A percentile compares a stretch with the other conserved stretches of the same genome.
phyloP scores from a whole-genome alignment of 2,329 filamentous ascomycete species.

The Aureobasidium sp. region DNA sequence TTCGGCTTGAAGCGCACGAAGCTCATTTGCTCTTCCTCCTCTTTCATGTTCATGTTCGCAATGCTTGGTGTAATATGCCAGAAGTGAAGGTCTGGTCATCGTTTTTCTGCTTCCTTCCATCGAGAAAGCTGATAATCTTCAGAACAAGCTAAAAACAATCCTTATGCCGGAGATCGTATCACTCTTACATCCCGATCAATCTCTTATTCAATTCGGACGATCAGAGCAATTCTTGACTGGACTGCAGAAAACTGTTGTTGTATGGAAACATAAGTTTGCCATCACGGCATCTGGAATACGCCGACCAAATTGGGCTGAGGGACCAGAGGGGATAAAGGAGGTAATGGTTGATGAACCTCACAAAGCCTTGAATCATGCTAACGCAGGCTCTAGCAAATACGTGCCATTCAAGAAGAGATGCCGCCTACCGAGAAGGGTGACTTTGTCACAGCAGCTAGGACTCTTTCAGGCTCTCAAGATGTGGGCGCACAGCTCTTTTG shows the following conservation, averaged over 20 bases:
- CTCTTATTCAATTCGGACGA: constrained; percentile 65
- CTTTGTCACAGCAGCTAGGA: constrained; percentile 64
- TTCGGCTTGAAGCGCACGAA: constrained; percentile 75
- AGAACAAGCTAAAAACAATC: constrained; percentile 52
- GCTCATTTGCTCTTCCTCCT: constrained; percentile 77
- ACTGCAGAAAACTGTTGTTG: constrained; percentile 58
- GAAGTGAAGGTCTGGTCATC: constrained; percentile 15
- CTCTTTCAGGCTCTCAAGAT: constrained; percentile 74
- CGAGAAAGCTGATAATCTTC: neutral
- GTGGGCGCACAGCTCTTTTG: constrained; percentile 88
- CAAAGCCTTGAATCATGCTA: constrained; percentile 14
- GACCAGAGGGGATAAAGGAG: constrained; percentile 39
- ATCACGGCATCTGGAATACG: constrained; percentile 65
- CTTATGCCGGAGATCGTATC: constrained; percentile 59
- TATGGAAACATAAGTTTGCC: constrained; percentile 64
- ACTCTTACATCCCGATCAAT: constrained; percentile 61
- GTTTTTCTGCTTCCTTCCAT: neutral
- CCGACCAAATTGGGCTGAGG: constrained; percentile 68
- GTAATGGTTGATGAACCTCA: neutral
- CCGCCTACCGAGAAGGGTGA: constrained; percentile 62
- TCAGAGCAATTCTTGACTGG: constrained; percentile 74
- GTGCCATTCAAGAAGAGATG: constrained; percentile 9
- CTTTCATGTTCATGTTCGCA: constrained; percentile 68
- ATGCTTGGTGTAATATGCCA: constrained; percentile 72
- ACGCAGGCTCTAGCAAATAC: constrained; percentile 7